Percentiles rank a stretch among this genome's conserved stretches.
Conservation (phyloP, 352 stramenopile species). For the Pythium sukuiense region DNA sequence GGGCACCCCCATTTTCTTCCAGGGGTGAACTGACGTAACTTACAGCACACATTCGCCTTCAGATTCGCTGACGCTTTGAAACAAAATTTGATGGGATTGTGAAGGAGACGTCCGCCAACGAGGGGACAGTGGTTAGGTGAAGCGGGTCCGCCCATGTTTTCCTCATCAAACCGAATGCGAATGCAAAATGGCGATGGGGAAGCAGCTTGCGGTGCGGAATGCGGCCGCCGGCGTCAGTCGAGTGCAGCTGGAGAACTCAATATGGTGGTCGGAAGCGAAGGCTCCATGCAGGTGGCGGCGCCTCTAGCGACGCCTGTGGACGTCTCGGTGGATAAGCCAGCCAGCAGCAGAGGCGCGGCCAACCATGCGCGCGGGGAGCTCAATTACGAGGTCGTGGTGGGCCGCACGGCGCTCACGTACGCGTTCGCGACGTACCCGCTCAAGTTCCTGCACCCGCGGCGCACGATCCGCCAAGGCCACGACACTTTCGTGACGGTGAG, state of each 20-base stretch:
- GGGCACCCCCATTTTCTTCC: not conserved
- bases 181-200: not conserved
- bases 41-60: not conserved
- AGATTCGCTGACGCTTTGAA: too few relatives aligned
- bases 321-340: constrained; percentile 5
- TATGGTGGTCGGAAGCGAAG: constrained; percentile 1
- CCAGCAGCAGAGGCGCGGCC: not conserved
- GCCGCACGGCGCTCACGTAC: constrained; percentile 59
- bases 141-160: constrained; percentile 21
- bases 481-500: constrained; percentile 78
- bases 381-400: constrained; percentile 70
- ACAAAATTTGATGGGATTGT: not conserved
- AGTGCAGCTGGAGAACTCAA: not conserved
- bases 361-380: constrained; percentile 45
- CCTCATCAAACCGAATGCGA: not conserved
- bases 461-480: constrained; percentile 55
- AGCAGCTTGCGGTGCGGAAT: constrained; percentile 3
- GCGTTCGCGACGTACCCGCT: constrained; percentile 85
- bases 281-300: not conserved
- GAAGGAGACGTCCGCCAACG: not conserved
- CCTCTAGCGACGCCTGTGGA: not conserved
- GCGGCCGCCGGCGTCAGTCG: not conserved
- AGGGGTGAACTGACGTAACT: not conserved
- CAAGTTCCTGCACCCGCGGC: constrained; percentile 83
- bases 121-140: constrained; percentile 17